phyloP scores from a whole-genome alignment of 2,329 filamentous ascomycete genomes.

The Septoria linicola region DNA sequence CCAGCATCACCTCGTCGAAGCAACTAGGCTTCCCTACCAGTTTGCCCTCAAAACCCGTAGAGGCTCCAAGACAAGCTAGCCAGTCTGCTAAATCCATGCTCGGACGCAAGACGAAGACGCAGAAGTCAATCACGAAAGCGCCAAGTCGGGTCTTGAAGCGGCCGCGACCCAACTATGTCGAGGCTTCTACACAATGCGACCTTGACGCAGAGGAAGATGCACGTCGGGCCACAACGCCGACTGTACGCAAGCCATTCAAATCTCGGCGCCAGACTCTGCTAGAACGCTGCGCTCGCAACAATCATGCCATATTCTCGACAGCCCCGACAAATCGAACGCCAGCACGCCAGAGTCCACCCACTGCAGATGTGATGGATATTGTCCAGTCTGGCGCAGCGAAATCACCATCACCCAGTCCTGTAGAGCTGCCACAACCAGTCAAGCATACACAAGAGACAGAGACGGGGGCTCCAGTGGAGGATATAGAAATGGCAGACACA shows the following conservation, averaged over 20 bases:
- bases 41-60: constrained; percentile 33
- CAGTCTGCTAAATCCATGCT: constrained; percentile 23
- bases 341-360: not conserved
- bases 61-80: constrained; percentile 30
- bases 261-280: constrained; percentile 36
- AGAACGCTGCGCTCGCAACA: constrained; percentile 37
- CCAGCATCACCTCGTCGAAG: constrained; percentile 47
- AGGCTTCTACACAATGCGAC: constrained; percentile 37
- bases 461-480: constrained; percentile 11
- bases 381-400: constrained; percentile 12
- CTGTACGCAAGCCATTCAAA: constrained; percentile 29
- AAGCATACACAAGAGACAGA: not conserved
- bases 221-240: constrained; percentile 21
- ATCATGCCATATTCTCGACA: constrained; percentile 19
- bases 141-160: constrained; percentile 15
- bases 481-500: constrained; percentile 27
- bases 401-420: constrained; percentile 6
- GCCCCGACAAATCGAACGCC: constrained; percentile 8
- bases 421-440: constrained; percentile 3
- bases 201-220: constrained; percentile 36
- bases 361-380: constrained; percentile 26
- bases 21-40: constrained; percentile 38
- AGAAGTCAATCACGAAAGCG: constrained; percentile 23
- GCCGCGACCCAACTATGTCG: constrained; percentile 35
- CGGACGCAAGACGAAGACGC: constrained; percentile 26